Base-by-base conservation (phyloP, 768 basidiomycete species). In the Hygrocybe punicea region DNA sequence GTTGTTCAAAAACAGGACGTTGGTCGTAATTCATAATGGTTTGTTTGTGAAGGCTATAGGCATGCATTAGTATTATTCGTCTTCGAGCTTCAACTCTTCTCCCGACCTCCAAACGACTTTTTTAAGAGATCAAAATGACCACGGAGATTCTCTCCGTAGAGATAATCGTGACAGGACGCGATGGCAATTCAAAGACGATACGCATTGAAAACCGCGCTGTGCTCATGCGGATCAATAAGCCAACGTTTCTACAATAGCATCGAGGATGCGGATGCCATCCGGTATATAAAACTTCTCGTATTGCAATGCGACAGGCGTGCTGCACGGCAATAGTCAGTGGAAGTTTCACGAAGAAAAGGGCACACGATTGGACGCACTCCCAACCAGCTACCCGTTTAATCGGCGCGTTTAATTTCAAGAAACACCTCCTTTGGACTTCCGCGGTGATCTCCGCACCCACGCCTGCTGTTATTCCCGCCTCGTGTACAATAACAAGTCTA, bases 261-360 rank as follows among this genome's bases (percentile, higher is more conserved):
- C 93, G 57, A 94, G 68, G 39, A 97, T 77, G 51, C 93, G 81
- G 60, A 98, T 77, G 2, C 87, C 78, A 67, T 97, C 94, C 1
- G 94, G 94, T 64, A 94, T 85, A 72, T 89, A 84, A 71, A 97
- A 96, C 72, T 91, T 94, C 75, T 98, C 94, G 64, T 84, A 97
- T 55, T 88, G 86, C 61, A 97, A 75, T 35, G 84, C 88, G 21
- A 85, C 85, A 2, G 93, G 93, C n/a, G 86, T 83, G 62, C 91
- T 94, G 53, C 34, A 45, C 17, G 29, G 29, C 29, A 29, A 8
- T 8, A 55, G 16, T 60, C 46, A 53, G 60, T 13, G 21, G 23
- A 50, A 46, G 50, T 46, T n/a, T 45, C 17, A 39, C 17, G 34
- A 33, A 23, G 19, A n/a, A 39, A 44, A 8, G 29, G 40, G 46